Evolutionary conservation across 352 stramenopile species (phyloP).

Genomic region (Aphanomyces astaci): DNA sequence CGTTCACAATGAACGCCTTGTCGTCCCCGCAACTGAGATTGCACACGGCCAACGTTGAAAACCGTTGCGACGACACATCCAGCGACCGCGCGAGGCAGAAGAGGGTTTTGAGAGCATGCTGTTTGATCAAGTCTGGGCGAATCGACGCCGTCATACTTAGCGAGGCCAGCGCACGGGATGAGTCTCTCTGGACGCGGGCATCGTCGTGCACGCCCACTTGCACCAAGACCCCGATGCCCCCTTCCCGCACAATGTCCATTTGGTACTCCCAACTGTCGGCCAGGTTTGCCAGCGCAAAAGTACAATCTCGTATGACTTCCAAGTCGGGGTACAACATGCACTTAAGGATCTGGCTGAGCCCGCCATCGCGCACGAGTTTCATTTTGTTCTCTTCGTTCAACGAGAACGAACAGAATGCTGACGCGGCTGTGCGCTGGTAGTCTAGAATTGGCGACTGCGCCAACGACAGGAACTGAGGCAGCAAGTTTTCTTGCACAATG

Average conservation of each 20-base stretch:
- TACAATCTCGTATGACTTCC: slow-evolving; percentile 86
- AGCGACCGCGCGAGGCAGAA: slow-evolving; percentile 91
- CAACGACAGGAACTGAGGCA: slow-evolving; percentile 88
- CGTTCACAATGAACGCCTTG: slow-evolving; percentile 87
- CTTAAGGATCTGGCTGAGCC: slow-evolving; percentile 82
- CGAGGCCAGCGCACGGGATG: slow-evolving; percentile 84
- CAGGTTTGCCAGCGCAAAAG: slow-evolving; percentile 93
- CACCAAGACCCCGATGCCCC: slow-evolving; percentile 71
- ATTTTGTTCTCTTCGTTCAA: slow-evolving; percentile 91
- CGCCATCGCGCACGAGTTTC: slow-evolving; percentile 89
- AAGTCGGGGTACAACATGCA: slow-evolving; percentile 88
- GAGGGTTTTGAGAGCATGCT: slow-evolving; percentile 78
- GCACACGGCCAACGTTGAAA: slow-evolving; percentile 91
- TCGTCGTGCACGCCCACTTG: slow-evolving; percentile 72
- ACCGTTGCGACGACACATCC: slow-evolving; percentile 89
- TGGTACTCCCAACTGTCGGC: slow-evolving; percentile 86
- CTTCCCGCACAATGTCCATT: slow-evolving; percentile 82
- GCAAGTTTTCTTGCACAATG: slow-evolving; percentile 85
- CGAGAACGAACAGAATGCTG: slow-evolving; percentile 88
- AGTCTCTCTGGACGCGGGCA: slow-evolving; percentile 89
- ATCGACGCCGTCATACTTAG: slow-evolving; percentile 83
- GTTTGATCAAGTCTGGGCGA: slow-evolving; percentile 77
- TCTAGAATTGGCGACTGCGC: slow-evolving; percentile 85
- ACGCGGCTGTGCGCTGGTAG: slow-evolving; percentile 89
- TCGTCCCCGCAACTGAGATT: slow-evolving; percentile 83